phyloP scores from a whole-genome alignment of 2,329 filamentous ascomycete species.

The Sporothrix variecibatus region DNA sequence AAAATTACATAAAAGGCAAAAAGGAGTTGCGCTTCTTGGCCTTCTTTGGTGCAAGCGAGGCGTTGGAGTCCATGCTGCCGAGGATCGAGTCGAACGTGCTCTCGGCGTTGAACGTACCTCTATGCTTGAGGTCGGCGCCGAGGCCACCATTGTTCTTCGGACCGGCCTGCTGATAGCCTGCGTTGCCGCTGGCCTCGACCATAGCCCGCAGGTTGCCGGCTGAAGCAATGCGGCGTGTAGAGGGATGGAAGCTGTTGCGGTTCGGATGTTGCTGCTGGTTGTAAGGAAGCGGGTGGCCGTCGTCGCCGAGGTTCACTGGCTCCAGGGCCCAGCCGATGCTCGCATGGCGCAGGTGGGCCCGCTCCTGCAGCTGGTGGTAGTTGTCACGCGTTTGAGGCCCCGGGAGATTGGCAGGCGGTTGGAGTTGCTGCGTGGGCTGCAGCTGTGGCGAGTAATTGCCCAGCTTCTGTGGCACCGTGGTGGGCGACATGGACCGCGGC shows the following conservation, averaged over 20 bases:
- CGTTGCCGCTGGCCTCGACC: constrained; percentile 17
- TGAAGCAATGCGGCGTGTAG: constrained; percentile 32
- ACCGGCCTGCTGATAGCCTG: constrained; percentile 5
- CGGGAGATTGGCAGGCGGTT: constrained; percentile 3
- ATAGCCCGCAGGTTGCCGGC: constrained; percentile 32
- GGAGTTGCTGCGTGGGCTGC: constrained; percentile 27
- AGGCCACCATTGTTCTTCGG: constrained; percentile 3
- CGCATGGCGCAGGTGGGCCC: constrained; percentile 36
- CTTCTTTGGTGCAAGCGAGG: constrained; percentile 33
- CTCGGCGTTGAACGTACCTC: constrained; percentile 14
- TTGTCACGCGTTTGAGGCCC: constrained; percentile 26
- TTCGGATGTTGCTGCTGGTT: constrained; percentile 27
- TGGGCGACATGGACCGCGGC: constrained; percentile 15
- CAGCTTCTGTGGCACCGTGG: not conserved
- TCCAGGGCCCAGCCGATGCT: constrained; percentile 42
- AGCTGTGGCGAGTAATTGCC: constrained; percentile 22
- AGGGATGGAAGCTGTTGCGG: constrained; percentile 15
- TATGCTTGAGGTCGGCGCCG: not conserved
- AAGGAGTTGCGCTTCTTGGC: constrained; percentile 37
- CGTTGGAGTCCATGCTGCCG: constrained; percentile 38
- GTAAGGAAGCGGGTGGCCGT: constrained; percentile 22
- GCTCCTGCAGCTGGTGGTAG: constrained; percentile 29
- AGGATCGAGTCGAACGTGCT: constrained; percentile 43
- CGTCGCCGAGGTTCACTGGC: constrained; percentile 35
- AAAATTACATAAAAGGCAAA: constrained; percentile 30